These are phyloP conservation scores for Hymenoscyphus scutula DNA, from an alignment of 2,329 filamentous ascomycete genomes.

Conservation along the genomic window DNA sequence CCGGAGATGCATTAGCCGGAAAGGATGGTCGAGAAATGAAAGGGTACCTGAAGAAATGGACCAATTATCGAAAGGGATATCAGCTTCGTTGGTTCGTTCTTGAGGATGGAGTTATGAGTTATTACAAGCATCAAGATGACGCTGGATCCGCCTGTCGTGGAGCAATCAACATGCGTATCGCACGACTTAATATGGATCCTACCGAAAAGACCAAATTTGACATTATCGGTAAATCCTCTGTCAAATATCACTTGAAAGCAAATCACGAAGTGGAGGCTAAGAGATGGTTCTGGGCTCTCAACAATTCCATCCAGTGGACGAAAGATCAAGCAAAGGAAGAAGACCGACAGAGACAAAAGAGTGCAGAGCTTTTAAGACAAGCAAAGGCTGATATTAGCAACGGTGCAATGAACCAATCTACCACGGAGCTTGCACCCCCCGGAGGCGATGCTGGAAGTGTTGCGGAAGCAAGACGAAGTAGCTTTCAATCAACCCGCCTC, in stretches of 20 bases:
- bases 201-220: slow-evolving; percentile 98
- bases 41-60: slow-evolving; percentile 99
- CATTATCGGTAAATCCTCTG: slow-evolving; percentile 95
- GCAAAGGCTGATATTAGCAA: slow-evolving; percentile 74
- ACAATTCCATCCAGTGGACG: slow-evolving; percentile 97
- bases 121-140: slow-evolving; percentile 99
- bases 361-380: slow-evolving; percentile 72
- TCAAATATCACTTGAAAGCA: slow-evolving; percentile 96
- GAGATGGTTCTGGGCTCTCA: slow-evolving; percentile 97
- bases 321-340: slow-evolving; percentile 97
- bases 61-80: slow-evolving; percentile 96
- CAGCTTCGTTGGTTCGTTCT: slow-evolving; percentile 97
- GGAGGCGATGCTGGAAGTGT: slow-evolving; percentile 27
- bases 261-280: slow-evolving; percentile 99
- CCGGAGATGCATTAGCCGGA: slow-evolving; percentile 63
- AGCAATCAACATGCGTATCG: slow-evolving; percentile 98
- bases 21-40: slow-evolving; percentile 96
- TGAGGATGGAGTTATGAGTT: slow-evolving; percentile 94
- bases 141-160: slow-evolving; percentile 93
- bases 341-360: slow-evolving; percentile 70
- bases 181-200: slow-evolving; percentile 89
- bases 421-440: slow-evolving; percentile 19
- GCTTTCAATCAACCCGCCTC: slow-evolving; percentile 39
- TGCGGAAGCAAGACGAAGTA: slow-evolving; percentile 44
- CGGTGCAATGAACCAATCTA: slow-evolving; percentile 22